Conservation (phyloP, 345 rosid species). For the Populus alba region DNA sequence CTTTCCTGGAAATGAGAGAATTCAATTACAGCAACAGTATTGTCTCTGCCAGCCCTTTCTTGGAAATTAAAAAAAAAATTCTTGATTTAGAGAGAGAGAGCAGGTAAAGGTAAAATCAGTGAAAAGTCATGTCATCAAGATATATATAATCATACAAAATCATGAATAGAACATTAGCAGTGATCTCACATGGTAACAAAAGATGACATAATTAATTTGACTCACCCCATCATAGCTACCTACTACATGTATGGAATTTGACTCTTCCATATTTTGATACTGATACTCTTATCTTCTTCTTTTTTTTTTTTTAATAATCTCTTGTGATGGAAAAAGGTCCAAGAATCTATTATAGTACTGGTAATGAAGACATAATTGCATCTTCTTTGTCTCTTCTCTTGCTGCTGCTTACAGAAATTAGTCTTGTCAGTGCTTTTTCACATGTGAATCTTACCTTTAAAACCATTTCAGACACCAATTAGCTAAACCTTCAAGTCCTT, state of each 20-base stretch:
- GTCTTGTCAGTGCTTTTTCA: neutral
- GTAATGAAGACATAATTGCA: conserved; percentile 10
- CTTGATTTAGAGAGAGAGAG: neutral
- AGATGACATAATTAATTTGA: neutral
- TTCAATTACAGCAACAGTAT: neutral
- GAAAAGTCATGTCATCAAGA: neutral
- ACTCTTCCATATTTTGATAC: neutral
- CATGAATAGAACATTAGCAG: neutral
- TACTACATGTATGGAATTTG: neutral
- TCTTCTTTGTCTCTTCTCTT: conserved; percentile 4
- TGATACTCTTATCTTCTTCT: neutral
- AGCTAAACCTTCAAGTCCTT: neutral
- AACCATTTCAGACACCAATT: neutral
- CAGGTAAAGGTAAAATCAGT: neutral
- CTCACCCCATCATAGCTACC: neutral
- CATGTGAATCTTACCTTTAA: neutral
- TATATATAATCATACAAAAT: too few species aligned
- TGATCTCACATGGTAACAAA: neutral
- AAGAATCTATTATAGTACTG: conserved; percentile 14
- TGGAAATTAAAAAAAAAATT: too few species aligned
- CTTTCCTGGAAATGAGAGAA: neutral
- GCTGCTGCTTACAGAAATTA: neutral
- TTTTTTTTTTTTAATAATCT: too few species aligned
- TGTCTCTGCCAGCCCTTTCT: neutral
- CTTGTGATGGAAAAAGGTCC: neutral